Evolutionary conservation across 768 basidiomycete genomes (phyloP).

Genomic region (Fomitopsis pulvina): DNA sequence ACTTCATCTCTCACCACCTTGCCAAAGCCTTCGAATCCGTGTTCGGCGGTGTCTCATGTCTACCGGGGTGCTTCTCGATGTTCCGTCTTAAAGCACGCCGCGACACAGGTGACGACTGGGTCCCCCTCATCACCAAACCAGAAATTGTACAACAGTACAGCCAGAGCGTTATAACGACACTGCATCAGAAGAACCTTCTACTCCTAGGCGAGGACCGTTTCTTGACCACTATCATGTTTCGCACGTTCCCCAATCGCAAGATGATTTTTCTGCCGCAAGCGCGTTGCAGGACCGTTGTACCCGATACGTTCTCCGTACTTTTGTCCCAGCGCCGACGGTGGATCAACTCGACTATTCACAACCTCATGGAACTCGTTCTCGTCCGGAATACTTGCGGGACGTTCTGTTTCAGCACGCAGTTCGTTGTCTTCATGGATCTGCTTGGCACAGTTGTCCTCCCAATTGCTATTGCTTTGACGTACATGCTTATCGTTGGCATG

Average conservation of each 20-base stretch:
- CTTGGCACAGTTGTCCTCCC: conserved; percentile 89
- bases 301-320: conserved; percentile 88
- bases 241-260: conserved; percentile 97
- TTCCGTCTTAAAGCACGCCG: conserved; percentile 94
- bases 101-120: conserved; percentile 87
- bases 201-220: conserved; percentile 98
- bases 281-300: conserved; percentile 89
- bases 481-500: conserved; percentile 78
- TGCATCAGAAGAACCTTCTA: conserved; percentile 97
- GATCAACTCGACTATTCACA: conserved; percentile 99
- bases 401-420: conserved; percentile 99
- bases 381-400: conserved; percentile 97
- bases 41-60: conserved; percentile 97
- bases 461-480: conserved; percentile 88
- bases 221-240: conserved; percentile 90
- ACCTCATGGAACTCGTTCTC: conserved; percentile 96
- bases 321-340: conserved; percentile 96
- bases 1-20: conserved; percentile 98
- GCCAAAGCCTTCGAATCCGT: conserved; percentile 99
- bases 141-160: conserved; percentile 98
- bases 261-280: conserved; percentile 99
- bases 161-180: conserved; percentile 85
- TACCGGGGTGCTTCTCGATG: conserved; percentile 99
- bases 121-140: conserved; percentile 93
- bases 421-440: conserved; percentile 97